Conservation (phyloP, 2,329 filamentous ascomycete species). For the Catunica adiposa region DNA sequence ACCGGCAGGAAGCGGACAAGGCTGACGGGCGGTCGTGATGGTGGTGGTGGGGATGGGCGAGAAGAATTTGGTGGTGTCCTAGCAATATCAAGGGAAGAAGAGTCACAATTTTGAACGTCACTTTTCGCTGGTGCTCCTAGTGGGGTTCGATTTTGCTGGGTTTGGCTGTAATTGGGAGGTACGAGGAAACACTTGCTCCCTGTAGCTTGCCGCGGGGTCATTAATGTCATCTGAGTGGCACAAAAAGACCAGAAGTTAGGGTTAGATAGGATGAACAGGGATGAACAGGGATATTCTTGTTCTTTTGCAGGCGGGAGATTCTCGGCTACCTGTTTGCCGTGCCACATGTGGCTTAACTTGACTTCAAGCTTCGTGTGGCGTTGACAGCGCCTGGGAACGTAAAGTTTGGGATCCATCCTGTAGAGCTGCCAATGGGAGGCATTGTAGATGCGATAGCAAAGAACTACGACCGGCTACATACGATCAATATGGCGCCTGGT, state of each 20-base stretch:
- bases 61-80: conserved; percentile 9
- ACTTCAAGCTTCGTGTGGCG: not conserved
- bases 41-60: conserved; percentile 1
- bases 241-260: not conserved
- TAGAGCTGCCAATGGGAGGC: not conserved
- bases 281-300: too few species aligned
- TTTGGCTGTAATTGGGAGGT: conserved; percentile 1
- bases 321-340: not conserved
- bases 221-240: not conserved
- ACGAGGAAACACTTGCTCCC: not conserved
- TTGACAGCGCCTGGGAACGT: not conserved
- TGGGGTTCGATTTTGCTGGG: not conserved
- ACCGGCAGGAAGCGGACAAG: conserved; percentile 8
- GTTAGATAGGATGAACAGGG: not conserved
- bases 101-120: conserved; percentile 14
- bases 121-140: not conserved
- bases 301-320: not conserved
- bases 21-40: conserved; percentile 5
- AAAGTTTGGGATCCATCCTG: not conserved
- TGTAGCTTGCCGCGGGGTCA: not conserved
- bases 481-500: conserved; percentile 14
- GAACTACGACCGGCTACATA: not conserved
- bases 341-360: not conserved
- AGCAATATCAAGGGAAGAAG: conserved; percentile 9
- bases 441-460: not conserved